Conservation (phyloP, 805 yeast species). For the Pichia cabralensis region DNA sequence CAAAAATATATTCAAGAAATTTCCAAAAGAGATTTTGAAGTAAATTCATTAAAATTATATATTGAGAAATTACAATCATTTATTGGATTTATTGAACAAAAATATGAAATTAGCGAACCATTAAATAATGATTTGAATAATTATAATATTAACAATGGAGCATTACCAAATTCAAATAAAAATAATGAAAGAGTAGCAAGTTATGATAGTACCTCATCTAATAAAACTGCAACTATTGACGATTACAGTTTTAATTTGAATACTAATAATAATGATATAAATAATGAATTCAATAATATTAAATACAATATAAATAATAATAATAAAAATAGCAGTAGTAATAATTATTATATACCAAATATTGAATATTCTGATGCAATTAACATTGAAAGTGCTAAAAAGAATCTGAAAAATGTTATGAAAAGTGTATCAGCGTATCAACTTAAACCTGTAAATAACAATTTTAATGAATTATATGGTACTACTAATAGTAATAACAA, state of each 20-base stretch:
- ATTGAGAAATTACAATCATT: constrained; percentile 47
- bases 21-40: constrained; percentile 41
- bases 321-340: no score
- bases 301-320: no score
- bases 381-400: constrained; percentile 38
- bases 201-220: constrained; percentile 2
- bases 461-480: background rate
- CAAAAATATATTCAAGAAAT: constrained; percentile 34
- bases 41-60: constrained; percentile 43
- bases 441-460: background rate
- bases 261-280: no score
- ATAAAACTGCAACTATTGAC: constrained; percentile 17
- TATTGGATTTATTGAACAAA: constrained; percentile 49
- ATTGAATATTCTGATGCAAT: constrained; percentile 44
- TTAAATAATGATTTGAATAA: no score
- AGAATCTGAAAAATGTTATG: constrained; percentile 28
- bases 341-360: constrained; percentile 15
- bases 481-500: background rate
- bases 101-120: constrained; percentile 26
- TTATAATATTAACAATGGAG: no score
- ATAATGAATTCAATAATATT: no score
- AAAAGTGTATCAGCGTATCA: constrained; percentile 27
- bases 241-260: no score
- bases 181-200: constrained; percentile 2
- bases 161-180: background rate